These are phyloP conservation scores for Paspalum vaginatum DNA, from an alignment of 176 grass and related monocot species.

Conservation along the genomic window DNA sequence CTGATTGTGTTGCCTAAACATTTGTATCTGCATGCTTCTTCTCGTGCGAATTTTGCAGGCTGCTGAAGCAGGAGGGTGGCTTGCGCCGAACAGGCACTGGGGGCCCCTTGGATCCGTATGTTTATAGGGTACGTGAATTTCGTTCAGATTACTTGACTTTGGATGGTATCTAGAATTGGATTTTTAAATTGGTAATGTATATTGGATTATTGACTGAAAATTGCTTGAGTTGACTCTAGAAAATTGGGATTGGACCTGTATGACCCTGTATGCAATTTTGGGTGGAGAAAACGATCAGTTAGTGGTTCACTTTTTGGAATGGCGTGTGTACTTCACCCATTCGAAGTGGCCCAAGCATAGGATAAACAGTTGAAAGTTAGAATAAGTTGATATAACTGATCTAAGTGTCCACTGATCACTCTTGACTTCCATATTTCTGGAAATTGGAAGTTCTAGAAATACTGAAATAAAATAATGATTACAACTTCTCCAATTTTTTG, in stretches of 20 bases:
- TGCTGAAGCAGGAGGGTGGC: slow-evolving; percentile 43
- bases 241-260: background rate
- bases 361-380: background rate
- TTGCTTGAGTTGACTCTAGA: background rate
- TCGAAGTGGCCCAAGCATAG: too few species aligned
- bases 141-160: background rate
- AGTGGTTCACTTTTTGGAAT: background rate
- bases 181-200: background rate
- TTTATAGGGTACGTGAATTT: slow-evolving; percentile 55
- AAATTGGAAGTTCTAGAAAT: background rate
- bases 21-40: background rate
- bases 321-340: background rate
- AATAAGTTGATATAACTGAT: background rate
- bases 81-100: slow-evolving; percentile 44
- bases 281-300: background rate
- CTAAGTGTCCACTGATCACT: background rate
- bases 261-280: background rate
- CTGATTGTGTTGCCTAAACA: background rate
- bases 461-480: background rate
- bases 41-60: slow-evolving; percentile 27
- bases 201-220: background rate
- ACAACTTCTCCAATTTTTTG: background rate
- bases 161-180: background rate
- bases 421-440: background rate
- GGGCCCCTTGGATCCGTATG: slow-evolving; percentile 38